Base-by-base conservation (phyloP, 768 basidiomycete species). In the Boletus rex-veris region DNA sequence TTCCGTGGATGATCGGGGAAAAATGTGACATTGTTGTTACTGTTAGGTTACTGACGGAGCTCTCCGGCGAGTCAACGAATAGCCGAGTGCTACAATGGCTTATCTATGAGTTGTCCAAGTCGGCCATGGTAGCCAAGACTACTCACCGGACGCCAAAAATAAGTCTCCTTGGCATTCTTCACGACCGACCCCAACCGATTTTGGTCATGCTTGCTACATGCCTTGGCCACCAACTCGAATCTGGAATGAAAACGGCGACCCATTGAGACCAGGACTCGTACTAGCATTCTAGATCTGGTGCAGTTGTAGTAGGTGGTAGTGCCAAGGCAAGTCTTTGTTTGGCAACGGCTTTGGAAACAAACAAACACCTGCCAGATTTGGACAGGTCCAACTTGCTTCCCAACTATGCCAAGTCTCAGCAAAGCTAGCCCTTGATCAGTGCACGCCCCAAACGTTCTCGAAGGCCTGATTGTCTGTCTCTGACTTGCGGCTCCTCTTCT, bases 331-430 rank as follows among this genome's bases (percentile, higher is more conserved):
- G 50, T 28, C 41, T 31, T 53, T 68, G 47, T 68, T 68, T 68
- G 59, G 59, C 69, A 58, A 62, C n/a, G 15, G 54, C 67, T 45
- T 69, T 54, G 15, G 54, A 63, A 68, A 49, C 48, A 71, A 68
- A 68, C 67, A 68, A 59, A 61, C 69, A 16, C 55, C 42, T 52
- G 16, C 57, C 54, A 3, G 19, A 58, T 59, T 58, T 39, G 57
- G 63, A 7, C 38, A 41, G 21, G 44, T 46, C 19, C 24, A 19
- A 28, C 8, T 1, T 21, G 12, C 39, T 10, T 41, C 40, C 35
- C 51, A 35, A 35, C 33, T 12, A 35, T 35, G 33, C 10, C 33
- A 2, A 35, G 30, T 41, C 57, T 52, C 62, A 45, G 45, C 53
- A 48, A 39, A 24, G 51, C 49, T 28, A n/a, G 28, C 44, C 42